Percentiles rank a stretch among this genome's conserved stretches.
phyloP scores from a whole-genome alignment of 2,329 filamentous ascomycete species.

The Exophiala sp. region DNA sequence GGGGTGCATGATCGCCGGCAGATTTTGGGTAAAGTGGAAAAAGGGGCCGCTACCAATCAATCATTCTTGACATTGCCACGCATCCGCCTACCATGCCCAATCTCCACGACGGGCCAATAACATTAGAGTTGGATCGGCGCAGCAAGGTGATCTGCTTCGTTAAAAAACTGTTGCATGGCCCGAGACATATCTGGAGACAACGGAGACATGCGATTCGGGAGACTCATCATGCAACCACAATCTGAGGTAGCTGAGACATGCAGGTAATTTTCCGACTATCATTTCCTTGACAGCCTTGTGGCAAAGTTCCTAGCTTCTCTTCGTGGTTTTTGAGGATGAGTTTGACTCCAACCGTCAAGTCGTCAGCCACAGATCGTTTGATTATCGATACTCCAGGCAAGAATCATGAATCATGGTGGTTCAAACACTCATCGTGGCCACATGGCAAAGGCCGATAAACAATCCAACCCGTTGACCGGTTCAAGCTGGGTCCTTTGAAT shows the following conservation, averaged over 20 bases:
- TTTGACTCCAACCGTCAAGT: not conserved
- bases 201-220: conserved; percentile 11
- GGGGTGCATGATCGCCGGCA: conserved; percentile 1
- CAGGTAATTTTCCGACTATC: conserved; percentile 12
- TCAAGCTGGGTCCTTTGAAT: too few relatives aligned
- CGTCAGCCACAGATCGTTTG: not conserved
- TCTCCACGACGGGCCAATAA: conserved; percentile 13
- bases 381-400: not conserved
- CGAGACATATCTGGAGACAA: conserved; percentile 15
- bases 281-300: conserved; percentile 17
- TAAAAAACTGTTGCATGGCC: not conserved
- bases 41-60: conserved; percentile 8
- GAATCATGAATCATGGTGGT: too few relatives aligned
- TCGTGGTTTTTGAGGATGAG: not conserved
- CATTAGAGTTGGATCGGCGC: not conserved
- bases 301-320: conserved; percentile 9
- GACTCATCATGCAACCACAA: conserved; percentile 16
- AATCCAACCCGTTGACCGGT: too few relatives aligned
- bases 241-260: conserved; percentile 25
- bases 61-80: conserved; percentile 2
- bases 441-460: too few relatives aligned
- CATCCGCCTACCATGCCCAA: conserved; percentile 9
- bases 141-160: conserved; percentile 4
- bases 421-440: too few relatives aligned
- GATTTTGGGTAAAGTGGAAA: conserved; percentile 3